Evolutionary conservation across 2,329 filamentous ascomycete genomes (phyloP).

Genomic region (Pseudocercospora crystallina): DNA sequence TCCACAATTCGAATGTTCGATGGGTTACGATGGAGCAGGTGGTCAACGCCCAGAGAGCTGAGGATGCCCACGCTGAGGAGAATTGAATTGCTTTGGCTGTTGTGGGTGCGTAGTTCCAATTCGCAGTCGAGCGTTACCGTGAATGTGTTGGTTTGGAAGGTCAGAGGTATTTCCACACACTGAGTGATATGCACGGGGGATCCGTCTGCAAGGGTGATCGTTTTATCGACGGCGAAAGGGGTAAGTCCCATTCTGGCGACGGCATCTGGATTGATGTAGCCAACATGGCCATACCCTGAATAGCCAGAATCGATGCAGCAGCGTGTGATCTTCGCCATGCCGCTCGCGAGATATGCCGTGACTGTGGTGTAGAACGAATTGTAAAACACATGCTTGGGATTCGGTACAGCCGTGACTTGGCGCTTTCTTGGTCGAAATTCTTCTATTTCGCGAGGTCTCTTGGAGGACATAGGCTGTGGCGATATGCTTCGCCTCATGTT

Average conservation of each 20-base stretch:
- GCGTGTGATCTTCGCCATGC: not conserved
- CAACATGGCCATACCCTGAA: not conserved
- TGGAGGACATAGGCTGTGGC: too few species aligned
- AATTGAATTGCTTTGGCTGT: constrained; percentile 8
- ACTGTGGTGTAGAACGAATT: not conserved
- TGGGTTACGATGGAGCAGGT: too few species aligned
- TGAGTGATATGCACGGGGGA: not conserved
- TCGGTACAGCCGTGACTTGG: too few species aligned
- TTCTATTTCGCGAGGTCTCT: too few species aligned
- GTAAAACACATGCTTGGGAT: too few species aligned
- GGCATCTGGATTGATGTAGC: not conserved
- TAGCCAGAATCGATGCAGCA: constrained; percentile 1
- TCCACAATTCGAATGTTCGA: too few species aligned
- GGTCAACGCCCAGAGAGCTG: not conserved
- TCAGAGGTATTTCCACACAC: not conserved
- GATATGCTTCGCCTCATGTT: too few species aligned
- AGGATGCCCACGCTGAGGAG: not conserved
- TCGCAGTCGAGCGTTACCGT: not conserved
- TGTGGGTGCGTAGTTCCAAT: not conserved
- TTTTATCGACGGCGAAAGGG: not conserved
- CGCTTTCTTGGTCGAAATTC: too few species aligned
- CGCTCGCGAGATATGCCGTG: not conserved
- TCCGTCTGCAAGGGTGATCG: not conserved
- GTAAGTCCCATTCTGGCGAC: not conserved
- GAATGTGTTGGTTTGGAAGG: not conserved